Evolutionary conservation across 805 yeast species (phyloP).

Genomic region (Metschnikowia shivogae): DNA sequence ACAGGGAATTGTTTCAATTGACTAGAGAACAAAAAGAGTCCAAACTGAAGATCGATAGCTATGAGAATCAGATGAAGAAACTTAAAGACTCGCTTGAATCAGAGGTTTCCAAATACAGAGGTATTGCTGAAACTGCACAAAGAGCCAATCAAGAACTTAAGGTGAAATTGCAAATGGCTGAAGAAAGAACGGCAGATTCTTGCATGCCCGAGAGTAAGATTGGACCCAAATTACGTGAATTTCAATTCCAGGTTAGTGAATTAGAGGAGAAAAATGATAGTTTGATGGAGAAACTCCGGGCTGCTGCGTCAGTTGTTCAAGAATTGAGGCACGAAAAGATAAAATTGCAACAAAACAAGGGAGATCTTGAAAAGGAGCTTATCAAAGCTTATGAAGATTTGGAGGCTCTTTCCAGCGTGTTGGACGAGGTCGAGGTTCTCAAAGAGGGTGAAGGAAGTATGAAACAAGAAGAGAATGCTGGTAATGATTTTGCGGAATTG

Average conservation of each 20-base stretch:
- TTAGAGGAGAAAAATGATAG: constrained; percentile 30
- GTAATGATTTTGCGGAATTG: not conserved
- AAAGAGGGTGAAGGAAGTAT: not conserved
- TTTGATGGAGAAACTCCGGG: constrained; percentile 39
- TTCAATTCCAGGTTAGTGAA: constrained; percentile 8
- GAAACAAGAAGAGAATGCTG: not conserved
- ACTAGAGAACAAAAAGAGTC: constrained; percentile 54
- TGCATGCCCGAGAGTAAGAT: constrained; percentile 13
- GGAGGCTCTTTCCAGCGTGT: constrained; percentile 7
- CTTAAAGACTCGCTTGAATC: constrained; percentile 33
- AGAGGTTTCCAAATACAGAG: constrained; percentile 20
- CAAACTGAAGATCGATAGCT: constrained; percentile 37
- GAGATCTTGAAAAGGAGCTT: constrained; percentile 9
- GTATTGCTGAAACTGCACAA: constrained; percentile 18
- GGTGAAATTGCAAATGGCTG: constrained; percentile 17
- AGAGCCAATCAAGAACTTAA: constrained; percentile 24
- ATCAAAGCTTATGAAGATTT: constrained; percentile 14
- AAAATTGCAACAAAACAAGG: constrained; percentile 5
- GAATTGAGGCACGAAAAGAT: constrained; percentile 25
- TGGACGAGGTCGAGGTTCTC: constrained; percentile 9
- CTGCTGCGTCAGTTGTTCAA: constrained; percentile 34
- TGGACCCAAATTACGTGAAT: constrained; percentile 13
- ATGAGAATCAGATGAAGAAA: constrained; percentile 40
- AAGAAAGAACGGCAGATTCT: constrained; percentile 9
- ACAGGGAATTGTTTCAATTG: constrained; percentile 68